A percentile compares a stretch with the other conserved stretches of the same genome.
These are phyloP conservation scores for Pichiaceae sp. DNA, from an alignment of 1,139 yeast genomes.

Conservation along the genomic window DNA sequence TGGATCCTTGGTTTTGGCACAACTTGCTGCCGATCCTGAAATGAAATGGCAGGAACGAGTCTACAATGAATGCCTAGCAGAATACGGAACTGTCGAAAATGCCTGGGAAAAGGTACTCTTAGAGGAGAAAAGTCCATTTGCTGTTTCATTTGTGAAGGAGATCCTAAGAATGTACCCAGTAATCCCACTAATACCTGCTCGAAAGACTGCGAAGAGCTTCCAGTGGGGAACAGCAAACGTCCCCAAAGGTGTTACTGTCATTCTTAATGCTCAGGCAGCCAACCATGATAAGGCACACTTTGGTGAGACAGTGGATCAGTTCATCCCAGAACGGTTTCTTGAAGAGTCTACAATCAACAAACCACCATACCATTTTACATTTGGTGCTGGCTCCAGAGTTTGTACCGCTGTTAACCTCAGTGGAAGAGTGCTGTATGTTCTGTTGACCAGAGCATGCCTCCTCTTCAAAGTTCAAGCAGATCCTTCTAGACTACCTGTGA, in stretches of 20 bases:
- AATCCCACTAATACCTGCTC: constrained; percentile 54
- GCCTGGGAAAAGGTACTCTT: constrained; percentile 41
- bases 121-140: constrained; percentile 34
- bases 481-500: constrained; percentile 4
- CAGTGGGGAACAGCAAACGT: constrained; percentile 30
- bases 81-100: constrained; percentile 25
- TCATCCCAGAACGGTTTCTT: constrained; percentile 51
- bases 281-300: constrained; percentile 47
- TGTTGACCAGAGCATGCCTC: constrained; percentile 12
- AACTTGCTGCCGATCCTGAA: constrained; percentile 9
- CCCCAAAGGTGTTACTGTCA: constrained; percentile 43
- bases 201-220: constrained; percentile 43
- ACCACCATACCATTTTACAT: constrained; percentile 17
- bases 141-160: constrained; percentile 49
- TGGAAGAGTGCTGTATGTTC: constrained; percentile 10
- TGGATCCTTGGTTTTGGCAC: constrained; percentile 11
- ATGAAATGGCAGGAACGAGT: constrained; percentile 25
- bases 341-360: constrained; percentile 14
- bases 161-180: constrained; percentile 53
- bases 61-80: constrained; percentile 25
- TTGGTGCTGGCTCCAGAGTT: constrained; percentile 17
- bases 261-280: constrained; percentile 59
- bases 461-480: constrained; percentile 7
- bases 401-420: constrained; percentile 17
- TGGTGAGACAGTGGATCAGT: constrained; percentile 32